Percentiles rank a stretch among this genome's conserved stretches.
These are phyloP conservation scores for Xylaria polymorpha DNA, from an alignment of 2,329 filamentous ascomycete genomes.

Conservation along the genomic window DNA sequence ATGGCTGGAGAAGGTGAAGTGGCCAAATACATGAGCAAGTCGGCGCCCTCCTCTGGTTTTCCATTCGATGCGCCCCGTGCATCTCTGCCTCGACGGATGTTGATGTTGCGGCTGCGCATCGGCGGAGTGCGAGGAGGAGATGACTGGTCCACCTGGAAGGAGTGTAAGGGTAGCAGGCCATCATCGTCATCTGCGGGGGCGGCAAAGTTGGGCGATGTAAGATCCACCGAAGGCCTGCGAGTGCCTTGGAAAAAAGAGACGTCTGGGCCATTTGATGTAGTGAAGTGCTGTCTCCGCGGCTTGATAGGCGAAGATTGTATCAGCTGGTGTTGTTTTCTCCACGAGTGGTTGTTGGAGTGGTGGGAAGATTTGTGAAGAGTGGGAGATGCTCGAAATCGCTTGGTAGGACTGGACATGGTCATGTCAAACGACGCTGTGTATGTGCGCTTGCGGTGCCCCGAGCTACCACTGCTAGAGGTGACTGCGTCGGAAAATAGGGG, in stretches of 20 bases:
- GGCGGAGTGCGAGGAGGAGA: conserved; percentile 89
- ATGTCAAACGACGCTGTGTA: conserved; percentile 70
- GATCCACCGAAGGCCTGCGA: conserved; percentile 73
- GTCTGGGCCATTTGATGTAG: conserved; percentile 75
- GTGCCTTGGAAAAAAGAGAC: conserved; percentile 83
- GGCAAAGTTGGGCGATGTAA: conserved; percentile 70
- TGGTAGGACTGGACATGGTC: conserved; percentile 67
- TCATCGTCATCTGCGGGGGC: conserved; percentile 83
- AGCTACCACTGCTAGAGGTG: conserved; percentile 75
- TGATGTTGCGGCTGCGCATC: conserved; percentile 64
- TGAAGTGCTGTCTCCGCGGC: conserved; percentile 78
- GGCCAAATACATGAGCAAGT: conserved; percentile 84
- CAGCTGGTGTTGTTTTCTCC: conserved; percentile 81
- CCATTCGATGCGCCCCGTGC: conserved; percentile 52
- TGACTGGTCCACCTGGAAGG: conserved; percentile 75
- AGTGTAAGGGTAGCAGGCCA: conserved; percentile 79
- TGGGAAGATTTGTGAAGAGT: conserved; percentile 68
- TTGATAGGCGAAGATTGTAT: conserved; percentile 90
- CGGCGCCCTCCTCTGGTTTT: conserved; percentile 83
- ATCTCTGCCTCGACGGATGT: conserved; percentile 60
- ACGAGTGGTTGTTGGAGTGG: conserved; percentile 66
- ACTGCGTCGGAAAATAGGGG: conserved; percentile 87
- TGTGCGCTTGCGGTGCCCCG: conserved; percentile 72
- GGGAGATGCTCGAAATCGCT: conserved; percentile 77
- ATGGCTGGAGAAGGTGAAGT: conserved; percentile 90